phyloP scores from a whole-genome alignment of 2,329 filamentous ascomycete species.

The Orbilia javanica region DNA sequence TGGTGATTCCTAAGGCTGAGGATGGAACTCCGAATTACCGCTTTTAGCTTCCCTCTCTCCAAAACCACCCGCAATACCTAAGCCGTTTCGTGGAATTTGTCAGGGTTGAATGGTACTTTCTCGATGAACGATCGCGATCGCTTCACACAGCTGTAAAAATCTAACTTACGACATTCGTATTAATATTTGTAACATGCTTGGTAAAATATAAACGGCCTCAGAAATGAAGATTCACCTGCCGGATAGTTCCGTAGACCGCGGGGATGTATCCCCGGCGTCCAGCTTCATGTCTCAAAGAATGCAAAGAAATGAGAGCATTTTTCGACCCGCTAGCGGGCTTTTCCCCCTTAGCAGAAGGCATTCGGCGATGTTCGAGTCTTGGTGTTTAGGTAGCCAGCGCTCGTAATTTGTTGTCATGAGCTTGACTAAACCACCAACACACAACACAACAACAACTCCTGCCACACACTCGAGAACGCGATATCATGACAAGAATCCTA shows the following conservation, averaged over 20 bases:
- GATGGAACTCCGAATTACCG: conserved; percentile 40
- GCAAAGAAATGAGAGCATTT: conserved; percentile 10
- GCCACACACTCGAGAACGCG: neutral
- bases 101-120: neutral
- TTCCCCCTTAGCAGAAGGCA: conserved; percentile 16
- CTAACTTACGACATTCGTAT: too few species aligned
- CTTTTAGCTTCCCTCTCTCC: conserved; percentile 41
- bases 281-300: conserved; percentile 3
- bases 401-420: conserved; percentile 26
- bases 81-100: neutral
- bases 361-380: conserved; percentile 23
- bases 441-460: conserved; percentile 26
- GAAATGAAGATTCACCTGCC: neutral
- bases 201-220: conserved; percentile 10
- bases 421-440: conserved; percentile 30
- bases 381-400: conserved; percentile 18
- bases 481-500: conserved; percentile 16
- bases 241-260: conserved; percentile 29
- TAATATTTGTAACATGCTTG: neutral
- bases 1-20: conserved; percentile 55
- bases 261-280: conserved; percentile 35
- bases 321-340: conserved; percentile 10
- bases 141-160: too few species aligned
- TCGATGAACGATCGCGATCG: too few species aligned
- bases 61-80: neutral